Conservation (phyloP, 495 filamentous ascomycete genomes). For the Glutinoglossum americanum region DNA sequence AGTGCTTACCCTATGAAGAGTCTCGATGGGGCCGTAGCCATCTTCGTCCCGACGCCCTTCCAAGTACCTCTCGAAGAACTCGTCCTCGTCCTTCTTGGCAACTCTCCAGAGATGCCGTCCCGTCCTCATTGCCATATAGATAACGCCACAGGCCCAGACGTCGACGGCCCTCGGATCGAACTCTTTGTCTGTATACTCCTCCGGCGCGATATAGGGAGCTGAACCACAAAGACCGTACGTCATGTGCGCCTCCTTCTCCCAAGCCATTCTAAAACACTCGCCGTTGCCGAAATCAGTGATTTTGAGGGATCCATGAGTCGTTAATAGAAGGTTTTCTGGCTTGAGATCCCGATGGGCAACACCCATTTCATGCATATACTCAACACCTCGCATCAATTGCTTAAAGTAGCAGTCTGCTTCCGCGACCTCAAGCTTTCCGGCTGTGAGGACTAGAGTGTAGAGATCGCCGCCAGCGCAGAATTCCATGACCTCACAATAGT, state of each 20-base stretch:
- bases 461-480: slow-evolving; percentile 94
- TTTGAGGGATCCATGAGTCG: slow-evolving; percentile 82
- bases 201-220: slow-evolving; percentile 91
- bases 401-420: slow-evolving; percentile 99
- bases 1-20: slow-evolving; percentile 67
- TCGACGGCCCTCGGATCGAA: slow-evolving; percentile 95
- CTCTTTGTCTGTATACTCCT: slow-evolving; percentile 86
- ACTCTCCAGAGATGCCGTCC: slow-evolving; percentile 92
- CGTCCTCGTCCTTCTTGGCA: slow-evolving; percentile 85
- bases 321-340: slow-evolving; percentile 81
- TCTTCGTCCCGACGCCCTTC: slow-evolving; percentile 81
- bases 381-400: slow-evolving; percentile 96
- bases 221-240: slow-evolving; percentile 89
- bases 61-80: slow-evolving; percentile 86
- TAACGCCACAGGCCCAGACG: slow-evolving; percentile 93
- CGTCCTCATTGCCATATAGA: slow-evolving; percentile 99
- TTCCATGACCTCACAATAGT: slow-evolving; percentile 99
- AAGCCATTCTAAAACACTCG: slow-evolving; percentile 98
- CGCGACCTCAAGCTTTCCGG: slow-evolving; percentile 75
- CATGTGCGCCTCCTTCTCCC: slow-evolving; percentile 97
- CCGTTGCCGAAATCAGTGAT: slow-evolving; percentile 99
- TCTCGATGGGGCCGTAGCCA: slow-evolving; percentile 91
- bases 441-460: slow-evolving; percentile 81
- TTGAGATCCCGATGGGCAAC: slow-evolving; percentile 95
- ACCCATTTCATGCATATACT: slow-evolving; percentile 99